phyloP scores from a whole-genome alignment of 1,139 yeast species.

The Suhomyces atakaporum region DNA sequence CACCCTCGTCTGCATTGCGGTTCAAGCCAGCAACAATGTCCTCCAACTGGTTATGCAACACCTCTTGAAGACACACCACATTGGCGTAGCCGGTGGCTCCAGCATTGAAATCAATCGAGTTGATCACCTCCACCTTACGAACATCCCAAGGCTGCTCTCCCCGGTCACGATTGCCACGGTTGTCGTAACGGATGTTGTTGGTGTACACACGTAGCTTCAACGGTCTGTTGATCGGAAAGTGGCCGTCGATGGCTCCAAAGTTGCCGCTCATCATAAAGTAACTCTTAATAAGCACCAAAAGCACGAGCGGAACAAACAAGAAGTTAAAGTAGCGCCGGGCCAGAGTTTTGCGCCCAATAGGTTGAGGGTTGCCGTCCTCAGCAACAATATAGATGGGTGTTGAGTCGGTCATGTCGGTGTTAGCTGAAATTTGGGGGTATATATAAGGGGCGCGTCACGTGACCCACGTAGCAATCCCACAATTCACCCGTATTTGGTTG shows the following conservation, averaged over 20 bases:
- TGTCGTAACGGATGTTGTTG: slow-evolving; percentile 56
- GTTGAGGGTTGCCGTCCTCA: slow-evolving; percentile 1
- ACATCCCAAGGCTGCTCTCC: slow-evolving; percentile 49
- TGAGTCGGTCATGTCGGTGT: slow-evolving; percentile 5
- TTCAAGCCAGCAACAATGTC: slow-evolving; percentile 43
- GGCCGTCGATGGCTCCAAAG: slow-evolving; percentile 2
- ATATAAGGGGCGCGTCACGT: background rate
- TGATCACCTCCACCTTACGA: slow-evolving; percentile 39
- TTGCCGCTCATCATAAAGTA: slow-evolving; percentile 8
- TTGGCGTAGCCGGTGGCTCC: slow-evolving; percentile 30
- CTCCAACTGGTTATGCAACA: slow-evolving; percentile 49
- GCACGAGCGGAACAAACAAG: slow-evolving; percentile 7
- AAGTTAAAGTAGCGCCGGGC: slow-evolving; percentile 6
- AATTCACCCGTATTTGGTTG: too few species aligned
- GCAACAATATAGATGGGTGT: slow-evolving; percentile 9
- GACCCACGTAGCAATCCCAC: too few species aligned
- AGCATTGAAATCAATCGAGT: slow-evolving; percentile 39
- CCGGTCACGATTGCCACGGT: slow-evolving; percentile 23
- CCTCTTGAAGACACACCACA: slow-evolving; percentile 57
- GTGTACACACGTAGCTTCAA: slow-evolving; percentile 46
- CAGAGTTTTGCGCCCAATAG: slow-evolving; percentile 2
- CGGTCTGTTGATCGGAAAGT: slow-evolving; percentile 10
- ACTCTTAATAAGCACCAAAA: slow-evolving; percentile 7
- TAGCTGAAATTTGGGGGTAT: background rate
- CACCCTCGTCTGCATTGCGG: slow-evolving; percentile 20